These are phyloP conservation scores for Aspergillus cristatus DNA, from an alignment of 495 filamentous ascomycete species.

Conservation along the genomic window DNA sequence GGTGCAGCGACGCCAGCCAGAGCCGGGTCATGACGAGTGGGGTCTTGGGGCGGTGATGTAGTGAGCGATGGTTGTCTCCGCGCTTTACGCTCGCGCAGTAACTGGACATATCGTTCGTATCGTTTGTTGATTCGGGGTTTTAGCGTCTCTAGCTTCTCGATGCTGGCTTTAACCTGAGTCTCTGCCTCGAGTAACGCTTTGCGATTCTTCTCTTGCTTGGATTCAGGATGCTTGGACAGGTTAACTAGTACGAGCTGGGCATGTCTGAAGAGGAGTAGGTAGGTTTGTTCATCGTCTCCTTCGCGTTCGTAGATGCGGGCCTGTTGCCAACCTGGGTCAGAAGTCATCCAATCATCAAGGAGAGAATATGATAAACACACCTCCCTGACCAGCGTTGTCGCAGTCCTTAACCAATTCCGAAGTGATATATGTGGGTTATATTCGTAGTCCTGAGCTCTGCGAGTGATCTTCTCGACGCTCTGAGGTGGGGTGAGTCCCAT, in stretches of 20 bases:
- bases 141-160: constrained; percentile 52
- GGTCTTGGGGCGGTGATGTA: constrained; percentile 6
- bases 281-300: constrained; percentile 77
- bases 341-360: not conserved
- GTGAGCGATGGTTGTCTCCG: constrained; percentile 17
- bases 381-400: constrained; percentile 69
- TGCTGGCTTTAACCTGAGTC: constrained; percentile 43
- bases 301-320: constrained; percentile 75
- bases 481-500: constrained; percentile 38
- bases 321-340: constrained; percentile 25
- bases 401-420: constrained; percentile 74
- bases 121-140: constrained; percentile 60
- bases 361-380: constrained; percentile 34
- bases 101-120: constrained; percentile 49
- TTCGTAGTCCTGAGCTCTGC: constrained; percentile 63
- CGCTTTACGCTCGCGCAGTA: constrained; percentile 41
- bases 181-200: constrained; percentile 38
- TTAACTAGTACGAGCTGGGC: constrained; percentile 57
- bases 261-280: constrained; percentile 77
- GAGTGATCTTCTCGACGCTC: constrained; percentile 62
- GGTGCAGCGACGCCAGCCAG: constrained; percentile 35
- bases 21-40: constrained; percentile 25
- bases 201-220: constrained; percentile 38
- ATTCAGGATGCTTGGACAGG: constrained; percentile 51
- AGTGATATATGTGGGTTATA: constrained; percentile 68